phyloP scores from a whole-genome alignment of 2,329 filamentous ascomycete genomes.

The Cladosporium cucumerinum region DNA sequence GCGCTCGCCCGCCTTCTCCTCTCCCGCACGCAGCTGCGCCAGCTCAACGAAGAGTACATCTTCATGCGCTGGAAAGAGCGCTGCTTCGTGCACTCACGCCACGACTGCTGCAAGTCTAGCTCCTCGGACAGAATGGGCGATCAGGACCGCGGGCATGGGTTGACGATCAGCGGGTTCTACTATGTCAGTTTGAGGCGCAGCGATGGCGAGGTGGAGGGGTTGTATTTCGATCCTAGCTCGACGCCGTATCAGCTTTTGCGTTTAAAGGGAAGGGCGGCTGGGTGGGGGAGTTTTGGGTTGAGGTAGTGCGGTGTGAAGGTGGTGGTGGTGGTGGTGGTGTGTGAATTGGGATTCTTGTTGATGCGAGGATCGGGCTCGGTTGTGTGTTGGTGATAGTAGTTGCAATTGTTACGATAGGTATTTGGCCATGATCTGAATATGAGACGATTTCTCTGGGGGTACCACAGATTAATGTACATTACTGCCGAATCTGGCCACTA shows the following conservation, averaged over 20 bases:
- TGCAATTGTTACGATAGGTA: background rate
- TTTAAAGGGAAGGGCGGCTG: slow-evolving; percentile 38
- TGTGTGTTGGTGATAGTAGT: background rate
- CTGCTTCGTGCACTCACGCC: slow-evolving; percentile 43
- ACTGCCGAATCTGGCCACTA: too few relatives aligned
- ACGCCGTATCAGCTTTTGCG: slow-evolving; percentile 53
- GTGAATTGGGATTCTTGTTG: background rate
- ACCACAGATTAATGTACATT: too few relatives aligned
- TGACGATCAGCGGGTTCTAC: slow-evolving; percentile 55
- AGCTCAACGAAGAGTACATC: slow-evolving; percentile 48
- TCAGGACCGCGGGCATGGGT: slow-evolving; percentile 40
- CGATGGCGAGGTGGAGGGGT: slow-evolving; percentile 48
- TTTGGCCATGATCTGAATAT: background rate
- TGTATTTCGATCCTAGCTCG: slow-evolving; percentile 55
- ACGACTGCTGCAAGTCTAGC: slow-evolving; percentile 26
- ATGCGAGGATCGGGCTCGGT: background rate
- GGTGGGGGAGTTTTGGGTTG: slow-evolving; percentile 41
- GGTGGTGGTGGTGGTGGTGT: background rate
- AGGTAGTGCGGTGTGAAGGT: slow-evolving; percentile 20
- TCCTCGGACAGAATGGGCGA: slow-evolving; percentile 24
- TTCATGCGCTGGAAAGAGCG: slow-evolving; percentile 57
- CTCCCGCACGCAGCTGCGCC: slow-evolving; percentile 37
- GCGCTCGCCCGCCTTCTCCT: slow-evolving; percentile 40
- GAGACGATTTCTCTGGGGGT: background rate
- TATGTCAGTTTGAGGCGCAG: slow-evolving; percentile 48